Evolutionary conservation across 2,329 filamentous ascomycete species (phyloP), one percentile per base, ranked within the genome.

Genomic region (Fusarium longipes): DNA sequence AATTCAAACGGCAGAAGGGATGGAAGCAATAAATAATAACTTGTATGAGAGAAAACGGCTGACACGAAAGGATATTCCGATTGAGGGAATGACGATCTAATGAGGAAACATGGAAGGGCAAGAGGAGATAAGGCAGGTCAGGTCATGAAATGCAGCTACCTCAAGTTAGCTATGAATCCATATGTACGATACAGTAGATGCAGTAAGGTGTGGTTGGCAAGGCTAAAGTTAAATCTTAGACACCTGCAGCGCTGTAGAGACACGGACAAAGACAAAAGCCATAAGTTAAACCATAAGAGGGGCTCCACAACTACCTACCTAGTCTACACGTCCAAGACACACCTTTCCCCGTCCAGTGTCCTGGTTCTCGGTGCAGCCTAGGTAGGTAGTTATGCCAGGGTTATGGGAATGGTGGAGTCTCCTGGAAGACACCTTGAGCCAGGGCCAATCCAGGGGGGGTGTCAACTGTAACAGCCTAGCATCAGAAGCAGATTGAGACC

Each of bases 361-460:
- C 71, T 58, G 71, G 71, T 73, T 71, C 63, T 71, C 63, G 71
- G 71, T 48, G 71, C 71, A 68, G 60, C 48, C 67, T 57, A 66
- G 65, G 52, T 47, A n/a, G n/a, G n/a, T 24, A 33, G 17, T 29
- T 25, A 59, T 35, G 65, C 70, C 67, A 73, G 68, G 70, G 72
- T 72, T 49, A 61, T 36, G 45, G 40, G 17, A 33, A 59, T 43
- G 47, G 70, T 71, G 69, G 70, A 48, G 61, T 57, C 45, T 47
- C 44, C n/a, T n/a, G n/a, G n/a, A 45, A 45, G 49, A 32, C 38
- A 43, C 38, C 32, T 52, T 17, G 17, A 35, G 33, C 15, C 32
- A 33, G 20, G 49, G 22, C 42, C 40, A 51, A 30, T 50, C 22
- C 52, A 47, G 47, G 53, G 49, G 33, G 57, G 52, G 57, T 48